phyloP scores from a whole-genome alignment of 768 basidiomycete genomes.

The Psilocybe tampanensis region DNA sequence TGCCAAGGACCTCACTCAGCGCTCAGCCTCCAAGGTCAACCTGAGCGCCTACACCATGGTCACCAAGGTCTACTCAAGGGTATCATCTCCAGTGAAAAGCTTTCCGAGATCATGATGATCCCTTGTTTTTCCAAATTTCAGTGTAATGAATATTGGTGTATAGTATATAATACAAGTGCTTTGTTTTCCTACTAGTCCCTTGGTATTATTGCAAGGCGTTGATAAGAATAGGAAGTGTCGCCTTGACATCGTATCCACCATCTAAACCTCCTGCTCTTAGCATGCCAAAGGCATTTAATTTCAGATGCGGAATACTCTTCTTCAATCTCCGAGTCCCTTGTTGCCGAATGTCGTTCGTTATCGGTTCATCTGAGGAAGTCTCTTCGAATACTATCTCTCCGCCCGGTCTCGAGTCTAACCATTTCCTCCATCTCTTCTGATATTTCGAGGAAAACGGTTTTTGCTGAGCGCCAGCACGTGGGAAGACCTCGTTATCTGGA shows the following conservation, averaged over 20 bases:
- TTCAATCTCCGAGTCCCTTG: not conserved
- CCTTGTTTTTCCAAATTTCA: too few relatives aligned
- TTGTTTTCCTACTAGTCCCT: too few relatives aligned
- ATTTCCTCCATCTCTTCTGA: constrained; percentile 14
- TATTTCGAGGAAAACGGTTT: constrained; percentile 14
- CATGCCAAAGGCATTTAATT: not conserved
- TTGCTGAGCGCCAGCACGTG: not conserved
- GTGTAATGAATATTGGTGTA: too few relatives aligned
- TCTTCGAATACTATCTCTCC: not conserved
- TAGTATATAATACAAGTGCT: too few relatives aligned
- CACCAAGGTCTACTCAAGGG: too few relatives aligned
- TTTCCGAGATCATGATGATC: too few relatives aligned
- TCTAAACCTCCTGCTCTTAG: not conserved
- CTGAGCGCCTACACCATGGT: too few relatives aligned
- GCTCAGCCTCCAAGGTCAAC: too few relatives aligned
- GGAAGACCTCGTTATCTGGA: constrained; percentile 14
- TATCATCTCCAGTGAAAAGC: too few relatives aligned
- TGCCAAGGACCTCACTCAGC: too few relatives aligned
- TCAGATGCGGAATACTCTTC: too few relatives aligned
- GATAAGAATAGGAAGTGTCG: not conserved
- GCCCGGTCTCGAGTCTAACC: constrained; percentile 2
- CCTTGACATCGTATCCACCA: not conserved
- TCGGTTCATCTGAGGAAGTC: not conserved
- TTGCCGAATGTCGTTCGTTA: not conserved
- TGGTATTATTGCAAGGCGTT: not conserved